Percentiles rank a stretch among this genome's conserved stretches.
Conservation (phyloP, 305 asterid species). For the Fraxinus dipetala region DNA sequence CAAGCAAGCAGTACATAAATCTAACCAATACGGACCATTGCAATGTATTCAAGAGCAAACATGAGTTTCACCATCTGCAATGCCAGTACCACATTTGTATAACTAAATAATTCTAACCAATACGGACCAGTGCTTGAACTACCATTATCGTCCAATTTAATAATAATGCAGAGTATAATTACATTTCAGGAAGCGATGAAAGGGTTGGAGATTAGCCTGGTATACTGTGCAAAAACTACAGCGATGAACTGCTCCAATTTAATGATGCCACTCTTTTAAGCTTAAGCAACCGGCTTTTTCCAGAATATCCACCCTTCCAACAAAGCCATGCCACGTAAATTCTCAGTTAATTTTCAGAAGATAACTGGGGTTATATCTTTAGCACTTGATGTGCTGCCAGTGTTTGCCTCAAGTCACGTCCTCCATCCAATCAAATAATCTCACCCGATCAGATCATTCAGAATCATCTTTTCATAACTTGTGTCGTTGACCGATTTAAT, state of each 20-base stretch:
- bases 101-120: neutral
- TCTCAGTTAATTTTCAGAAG: constrained; percentile 28
- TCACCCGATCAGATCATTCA: constrained; percentile 26
- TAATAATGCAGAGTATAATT: constrained; percentile 22
- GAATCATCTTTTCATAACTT: constrained; percentile 23
- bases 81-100: neutral
- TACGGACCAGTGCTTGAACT: neutral
- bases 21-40: neutral
- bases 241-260: constrained; percentile 26
- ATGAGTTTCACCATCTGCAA: neutral
- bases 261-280: neutral
- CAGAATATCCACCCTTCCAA: constrained; percentile 28
- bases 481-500: constrained; percentile 26
- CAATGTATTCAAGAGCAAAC: neutral
- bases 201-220: constrained; percentile 27
- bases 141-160: neutral
- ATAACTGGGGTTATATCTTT: constrained; percentile 35
- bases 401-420: constrained; percentile 31
- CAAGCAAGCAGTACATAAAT: neutral
- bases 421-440: constrained; percentile 21
- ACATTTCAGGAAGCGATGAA: constrained; percentile 41
- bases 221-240: constrained; percentile 34
- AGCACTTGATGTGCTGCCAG: constrained; percentile 38
- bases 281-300: constrained; percentile 25
- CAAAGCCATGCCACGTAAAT: constrained; percentile 35